phyloP scores from a whole-genome alignment of 352 stramenopile species.

The Phytophthora colocasiae region DNA sequence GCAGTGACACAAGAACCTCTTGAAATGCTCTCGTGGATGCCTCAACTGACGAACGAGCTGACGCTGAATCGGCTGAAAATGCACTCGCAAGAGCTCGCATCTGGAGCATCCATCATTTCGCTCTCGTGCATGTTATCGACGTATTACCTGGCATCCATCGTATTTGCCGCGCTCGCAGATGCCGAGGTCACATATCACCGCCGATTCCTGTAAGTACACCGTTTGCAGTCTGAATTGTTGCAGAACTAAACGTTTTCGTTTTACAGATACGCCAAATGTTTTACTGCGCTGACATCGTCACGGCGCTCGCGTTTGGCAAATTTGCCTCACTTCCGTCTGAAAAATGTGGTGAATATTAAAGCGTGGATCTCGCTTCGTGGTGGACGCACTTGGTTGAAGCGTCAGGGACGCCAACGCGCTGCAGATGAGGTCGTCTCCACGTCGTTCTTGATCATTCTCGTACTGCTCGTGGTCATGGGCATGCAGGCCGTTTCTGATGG shows the following conservation, averaged over 20 bases:
- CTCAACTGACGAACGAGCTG: constrained; percentile 40
- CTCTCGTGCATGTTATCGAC: constrained; percentile 79
- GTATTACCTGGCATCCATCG: constrained; percentile 76
- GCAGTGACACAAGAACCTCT: constrained; percentile 57
- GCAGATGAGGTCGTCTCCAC: constrained; percentile 91
- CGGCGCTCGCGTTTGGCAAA: constrained; percentile 83
- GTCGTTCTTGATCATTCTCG: constrained; percentile 88
- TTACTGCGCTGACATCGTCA: constrained; percentile 88
- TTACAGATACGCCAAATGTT: constrained; percentile 87
- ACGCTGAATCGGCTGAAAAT: constrained; percentile 33
- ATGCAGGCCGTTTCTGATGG: constrained; percentile 82
- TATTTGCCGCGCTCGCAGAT: constrained; percentile 81
- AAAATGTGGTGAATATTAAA: constrained; percentile 93
- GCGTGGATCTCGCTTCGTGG: constrained; percentile 90
- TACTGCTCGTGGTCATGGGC: constrained; percentile 87
- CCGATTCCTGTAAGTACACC: constrained; percentile 67
- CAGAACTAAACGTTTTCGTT: not conserved
- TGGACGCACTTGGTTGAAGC: constrained; percentile 89
- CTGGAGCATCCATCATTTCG: constrained; percentile 57
- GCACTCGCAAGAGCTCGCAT: constrained; percentile 33
- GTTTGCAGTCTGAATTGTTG: not conserved
- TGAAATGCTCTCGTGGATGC: constrained; percentile 46
- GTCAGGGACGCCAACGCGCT: constrained; percentile 82
- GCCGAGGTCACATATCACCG: constrained; percentile 89
- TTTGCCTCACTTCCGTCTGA: constrained; percentile 89